These are phyloP conservation scores for Chenopodium suecicum DNA, from an alignment of 148 eudicot genomes.

Conservation along the genomic window DNA sequence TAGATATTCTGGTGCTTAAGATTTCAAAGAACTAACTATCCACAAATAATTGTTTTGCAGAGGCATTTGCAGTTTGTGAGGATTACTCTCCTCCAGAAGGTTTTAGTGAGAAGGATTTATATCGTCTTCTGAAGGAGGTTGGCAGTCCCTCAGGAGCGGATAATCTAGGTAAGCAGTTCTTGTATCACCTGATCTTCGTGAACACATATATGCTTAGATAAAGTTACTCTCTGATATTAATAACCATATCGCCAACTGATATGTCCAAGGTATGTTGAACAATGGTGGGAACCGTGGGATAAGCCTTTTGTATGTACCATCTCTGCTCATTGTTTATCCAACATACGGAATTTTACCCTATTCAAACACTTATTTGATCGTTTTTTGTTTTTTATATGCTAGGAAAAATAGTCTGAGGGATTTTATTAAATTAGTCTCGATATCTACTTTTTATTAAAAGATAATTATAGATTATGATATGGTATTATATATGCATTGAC, in stretches of 20 bases:
- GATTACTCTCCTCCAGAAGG: constrained; percentile 97
- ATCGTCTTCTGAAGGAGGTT: constrained; percentile 83
- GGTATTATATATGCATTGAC: too few relatives aligned
- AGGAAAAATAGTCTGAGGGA: too few relatives aligned
- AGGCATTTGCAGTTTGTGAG: constrained; percentile 98
- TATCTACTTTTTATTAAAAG: too few relatives aligned
- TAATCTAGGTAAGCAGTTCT: constrained; percentile 63
- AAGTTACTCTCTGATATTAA: neutral
- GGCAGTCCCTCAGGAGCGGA: constrained; percentile 93
- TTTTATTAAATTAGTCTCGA: too few relatives aligned
- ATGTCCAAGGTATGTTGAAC: neutral
- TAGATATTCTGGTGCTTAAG: neutral
- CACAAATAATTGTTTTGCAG: constrained; percentile 38
- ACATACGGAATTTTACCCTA: too few relatives aligned
- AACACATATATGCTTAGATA: neutral
- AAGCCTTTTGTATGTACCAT: neutral
- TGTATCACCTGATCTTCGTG: neutral
- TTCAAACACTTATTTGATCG: too few relatives aligned
- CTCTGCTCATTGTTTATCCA: too few relatives aligned
- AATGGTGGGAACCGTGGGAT: neutral
- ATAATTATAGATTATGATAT: too few relatives aligned
- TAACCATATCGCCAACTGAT: neutral
- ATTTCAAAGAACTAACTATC: neutral
- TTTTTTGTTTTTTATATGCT: too few relatives aligned
- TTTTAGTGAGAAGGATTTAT: constrained; percentile 84